These are phyloP conservation scores for Phytophthora gonapodyides DNA, from an alignment of 352 stramenopile species.

Conservation along the genomic window DNA sequence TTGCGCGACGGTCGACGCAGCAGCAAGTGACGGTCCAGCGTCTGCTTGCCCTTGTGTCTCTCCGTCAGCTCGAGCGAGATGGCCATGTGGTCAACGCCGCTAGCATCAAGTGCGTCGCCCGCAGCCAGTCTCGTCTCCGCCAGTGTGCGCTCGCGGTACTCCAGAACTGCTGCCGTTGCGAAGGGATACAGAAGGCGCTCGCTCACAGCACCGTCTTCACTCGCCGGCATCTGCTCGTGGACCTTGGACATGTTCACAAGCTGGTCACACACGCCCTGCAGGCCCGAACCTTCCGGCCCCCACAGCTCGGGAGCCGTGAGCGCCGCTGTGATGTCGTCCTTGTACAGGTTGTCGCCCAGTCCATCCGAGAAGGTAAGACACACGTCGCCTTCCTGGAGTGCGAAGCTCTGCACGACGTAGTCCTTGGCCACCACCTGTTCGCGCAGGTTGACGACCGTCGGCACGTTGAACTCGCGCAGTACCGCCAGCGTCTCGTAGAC, in stretches of 20 bases:
- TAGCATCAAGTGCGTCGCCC: conserved; percentile 12
- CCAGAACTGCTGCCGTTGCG: conserved; percentile 59
- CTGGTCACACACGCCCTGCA: conserved; percentile 58
- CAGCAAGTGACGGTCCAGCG: conserved; percentile 59
- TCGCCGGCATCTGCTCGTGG: conserved; percentile 18
- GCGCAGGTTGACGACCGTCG: conserved; percentile 70
- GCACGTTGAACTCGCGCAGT: conserved; percentile 81
- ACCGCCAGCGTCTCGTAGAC: conserved; percentile 74
- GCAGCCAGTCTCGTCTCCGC: conserved; percentile 36
- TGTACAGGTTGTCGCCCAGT: conserved; percentile 82
- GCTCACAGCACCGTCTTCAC: conserved; percentile 2
- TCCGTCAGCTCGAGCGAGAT: conserved; percentile 55
- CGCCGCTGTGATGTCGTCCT: conserved; percentile 60
- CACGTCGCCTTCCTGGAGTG: conserved; percentile 53
- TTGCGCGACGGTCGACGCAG: conserved; percentile 55
- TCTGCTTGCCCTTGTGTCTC: conserved; percentile 55
- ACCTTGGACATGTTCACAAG: conserved; percentile 56
- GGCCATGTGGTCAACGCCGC: conserved; percentile 50
- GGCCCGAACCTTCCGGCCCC: conserved; percentile 20
- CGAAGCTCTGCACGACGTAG: conserved; percentile 75
- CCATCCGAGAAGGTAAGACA: conserved; percentile 82
- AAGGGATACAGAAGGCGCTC: conserved; percentile 56
- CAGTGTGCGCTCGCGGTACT: conserved; percentile 64
- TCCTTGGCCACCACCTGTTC: conserved; percentile 52
- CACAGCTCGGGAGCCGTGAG: conserved; percentile 29